These are phyloP conservation scores for Polyporus arcularius DNA, from an alignment of 768 basidiomycete genomes.

Conservation along the genomic window DNA sequence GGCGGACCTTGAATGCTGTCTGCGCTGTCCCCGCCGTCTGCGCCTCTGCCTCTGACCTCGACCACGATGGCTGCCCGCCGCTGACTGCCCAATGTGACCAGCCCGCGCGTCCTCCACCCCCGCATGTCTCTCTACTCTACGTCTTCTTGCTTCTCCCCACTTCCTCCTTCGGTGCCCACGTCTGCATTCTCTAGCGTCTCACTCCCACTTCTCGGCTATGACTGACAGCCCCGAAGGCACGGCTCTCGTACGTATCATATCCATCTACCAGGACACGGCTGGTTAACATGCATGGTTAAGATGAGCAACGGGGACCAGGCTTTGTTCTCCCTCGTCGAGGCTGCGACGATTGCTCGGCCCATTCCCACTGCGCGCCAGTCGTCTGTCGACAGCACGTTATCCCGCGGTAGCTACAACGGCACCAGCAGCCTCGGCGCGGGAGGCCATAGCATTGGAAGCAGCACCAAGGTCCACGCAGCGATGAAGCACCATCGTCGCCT, in stretches of 20 bases:
- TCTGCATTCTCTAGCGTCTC: not conserved
- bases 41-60: slow-evolving; percentile 9
- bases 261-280: not conserved
- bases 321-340: slow-evolving; percentile 21
- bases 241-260: not conserved
- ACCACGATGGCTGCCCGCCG: slow-evolving; percentile 19
- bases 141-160: not conserved
- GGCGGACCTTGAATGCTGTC: slow-evolving; percentile 22
- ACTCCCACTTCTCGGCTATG: not conserved
- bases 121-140: slow-evolving; percentile 10
- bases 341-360: slow-evolving; percentile 15
- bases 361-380: slow-evolving; percentile 7
- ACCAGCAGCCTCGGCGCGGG: slow-evolving; percentile 30
- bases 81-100: slow-evolving; percentile 17
- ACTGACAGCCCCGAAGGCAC: not conserved
- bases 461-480: slow-evolving; percentile 30
- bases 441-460: slow-evolving; percentile 25
- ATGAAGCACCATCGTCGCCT: slow-evolving; percentile 62
- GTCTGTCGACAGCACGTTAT: slow-evolving; percentile 8
- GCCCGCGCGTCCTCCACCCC: not conserved
- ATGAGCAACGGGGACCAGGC: slow-evolving; percentile 2
- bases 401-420: slow-evolving; percentile 23
- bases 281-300: not conserved
- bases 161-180: not conserved
- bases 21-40: slow-evolving; percentile 11